Conservation (phyloP, 345 rosid species). For the Linum usitatissimum region DNA sequence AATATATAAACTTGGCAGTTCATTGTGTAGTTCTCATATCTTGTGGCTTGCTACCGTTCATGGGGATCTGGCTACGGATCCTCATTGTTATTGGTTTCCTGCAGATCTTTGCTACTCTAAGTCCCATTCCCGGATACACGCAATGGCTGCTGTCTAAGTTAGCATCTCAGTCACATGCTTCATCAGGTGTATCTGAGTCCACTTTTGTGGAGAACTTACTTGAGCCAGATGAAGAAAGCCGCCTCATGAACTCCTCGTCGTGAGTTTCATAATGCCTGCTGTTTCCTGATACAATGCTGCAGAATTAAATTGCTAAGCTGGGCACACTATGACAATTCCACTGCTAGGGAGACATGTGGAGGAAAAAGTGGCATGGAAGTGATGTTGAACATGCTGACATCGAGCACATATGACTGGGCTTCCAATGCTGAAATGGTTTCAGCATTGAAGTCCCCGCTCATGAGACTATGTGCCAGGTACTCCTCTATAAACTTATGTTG, state of each 20-base stretch:
- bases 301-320: not conserved
- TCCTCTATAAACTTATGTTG: not conserved
- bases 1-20: no score
- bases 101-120: constrained; percentile 83
- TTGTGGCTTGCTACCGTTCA: not conserved
- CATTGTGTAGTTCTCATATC: no score
- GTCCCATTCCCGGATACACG: constrained; percentile 90
- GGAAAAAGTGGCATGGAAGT: constrained; percentile 67
- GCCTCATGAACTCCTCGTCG: constrained; percentile 45
- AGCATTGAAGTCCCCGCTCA: constrained; percentile 50
- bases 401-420: constrained; percentile 42
- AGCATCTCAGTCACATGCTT: constrained; percentile 49
- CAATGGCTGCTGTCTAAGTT: constrained; percentile 78
- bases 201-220: constrained; percentile 63
- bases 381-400: constrained; percentile 43
- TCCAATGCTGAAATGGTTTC: constrained; percentile 35
- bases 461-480: constrained; percentile 83
- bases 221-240: constrained; percentile 74
- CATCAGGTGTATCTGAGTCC: constrained; percentile 31
- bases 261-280: constrained; percentile 21
- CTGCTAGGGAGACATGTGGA: constrained; percentile 36
- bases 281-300: not conserved
- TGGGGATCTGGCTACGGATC: not conserved
- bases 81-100: constrained; percentile 6
- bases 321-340: constrained; percentile 7